Conservation (phyloP, 1,139 yeast genomes). For the Kurtzmaniella quercitrusa region DNA sequence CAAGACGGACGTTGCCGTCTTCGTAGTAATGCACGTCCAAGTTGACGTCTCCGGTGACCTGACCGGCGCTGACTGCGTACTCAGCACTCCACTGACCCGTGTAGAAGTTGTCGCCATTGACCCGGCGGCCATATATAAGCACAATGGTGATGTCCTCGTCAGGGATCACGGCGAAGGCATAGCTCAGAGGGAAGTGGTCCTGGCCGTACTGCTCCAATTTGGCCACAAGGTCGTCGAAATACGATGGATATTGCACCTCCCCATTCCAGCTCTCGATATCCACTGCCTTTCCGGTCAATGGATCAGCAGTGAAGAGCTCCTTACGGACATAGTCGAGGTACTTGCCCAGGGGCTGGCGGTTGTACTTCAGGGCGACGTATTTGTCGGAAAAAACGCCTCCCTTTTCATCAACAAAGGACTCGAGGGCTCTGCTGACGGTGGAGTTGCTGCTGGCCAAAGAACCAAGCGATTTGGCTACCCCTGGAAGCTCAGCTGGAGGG, state of each 20-base stretch:
- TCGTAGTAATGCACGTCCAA: constrained; percentile 90
- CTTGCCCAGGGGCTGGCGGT: constrained; percentile 33
- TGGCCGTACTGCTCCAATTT: constrained; percentile 37
- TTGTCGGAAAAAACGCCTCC: constrained; percentile 28
- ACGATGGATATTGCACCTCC: constrained; percentile 22
- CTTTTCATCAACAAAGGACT: constrained; percentile 23
- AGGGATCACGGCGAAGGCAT: constrained; percentile 43
- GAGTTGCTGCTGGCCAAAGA: constrained; percentile 21
- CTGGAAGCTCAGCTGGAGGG: constrained; percentile 40
- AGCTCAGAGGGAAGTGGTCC: constrained; percentile 52
- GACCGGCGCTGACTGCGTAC: constrained; percentile 41
- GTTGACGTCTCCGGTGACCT: constrained; percentile 49
- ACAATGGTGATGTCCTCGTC: constrained; percentile 28
- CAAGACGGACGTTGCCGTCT: constrained; percentile 89
- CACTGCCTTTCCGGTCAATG: constrained; percentile 37
- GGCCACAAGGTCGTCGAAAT: constrained; percentile 24
- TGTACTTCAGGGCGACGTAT: constrained; percentile 32
- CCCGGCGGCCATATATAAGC: constrained; percentile 66
- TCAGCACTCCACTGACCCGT: constrained; percentile 85
- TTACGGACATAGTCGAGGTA: constrained; percentile 38
- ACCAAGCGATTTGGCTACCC: constrained; percentile 23
- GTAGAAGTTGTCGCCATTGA: constrained; percentile 76
- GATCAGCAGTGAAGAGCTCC: constrained; percentile 60
- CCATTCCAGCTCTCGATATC: constrained; percentile 42
- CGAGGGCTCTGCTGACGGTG: constrained; percentile 26